Base-by-base conservation (phyloP, 352 stramenopile species). In the Globisporangium sylvaticum region DNA sequence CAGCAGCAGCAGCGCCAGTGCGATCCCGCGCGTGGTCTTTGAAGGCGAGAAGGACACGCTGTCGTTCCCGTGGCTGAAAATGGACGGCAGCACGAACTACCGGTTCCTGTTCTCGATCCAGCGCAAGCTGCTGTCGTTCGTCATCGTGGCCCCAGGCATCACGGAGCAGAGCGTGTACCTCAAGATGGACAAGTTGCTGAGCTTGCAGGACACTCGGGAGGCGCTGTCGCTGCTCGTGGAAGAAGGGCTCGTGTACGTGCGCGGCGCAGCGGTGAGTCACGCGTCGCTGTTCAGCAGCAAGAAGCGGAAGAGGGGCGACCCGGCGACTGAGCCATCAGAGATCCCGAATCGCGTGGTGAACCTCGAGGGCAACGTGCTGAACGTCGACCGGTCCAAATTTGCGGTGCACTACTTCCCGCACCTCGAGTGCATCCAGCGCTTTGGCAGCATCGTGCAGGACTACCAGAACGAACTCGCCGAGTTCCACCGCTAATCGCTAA, bases 51-150 rank as follows among this genome's bases (percentile, higher is more conserved):
- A 91, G 68, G 79, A 93, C 57, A 88, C 78, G 50, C 66, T 91
- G 9, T 87, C 85, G 31, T 94, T 84, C 63, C 86, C 86, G 29
- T 94, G 86, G 86, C 74, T 92, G 29, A 91, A 91, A 67, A 94
- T 92, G 86, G 78, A 92, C 61, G 84, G 86, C 31, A 80, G 75
- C 58, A 83, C 79, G 32, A 91, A 94, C 64, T 84, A 86, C 66
- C 77, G 74, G 29, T 94, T 94, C 59, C 42, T 94, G 18, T 89
- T 91, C 29, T 76, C 80, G 27, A 87, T 94, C 53, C 86, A 94
- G 64, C 86, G 86, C 52, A 92, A 90, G 62, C 55, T 94, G 50
- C 65, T 94, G 24, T 59, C 78, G 27, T 72, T 80, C 24, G 72
- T 94, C 37, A 44, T 92, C 46, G 58, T 84, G 58, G 66, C 66